phyloP scores from a whole-genome alignment of 176 grass and related monocot genomes.

The Ensete ventricosum region DNA sequence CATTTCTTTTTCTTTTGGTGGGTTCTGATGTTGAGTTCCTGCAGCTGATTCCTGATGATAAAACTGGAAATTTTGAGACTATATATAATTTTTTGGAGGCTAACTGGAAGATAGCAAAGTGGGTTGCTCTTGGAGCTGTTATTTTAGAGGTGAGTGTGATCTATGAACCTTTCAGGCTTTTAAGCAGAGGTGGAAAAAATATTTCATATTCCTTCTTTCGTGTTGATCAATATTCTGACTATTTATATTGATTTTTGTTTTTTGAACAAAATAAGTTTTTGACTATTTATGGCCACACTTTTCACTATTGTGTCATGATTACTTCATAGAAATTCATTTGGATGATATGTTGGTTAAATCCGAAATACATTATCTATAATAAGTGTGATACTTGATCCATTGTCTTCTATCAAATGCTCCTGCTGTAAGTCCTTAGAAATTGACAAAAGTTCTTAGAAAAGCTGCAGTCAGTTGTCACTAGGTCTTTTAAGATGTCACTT shows the following conservation, averaged over 20 bases:
- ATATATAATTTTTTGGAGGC: conserved; percentile 71
- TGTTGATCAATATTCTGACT: neutral
- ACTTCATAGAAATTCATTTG: neutral
- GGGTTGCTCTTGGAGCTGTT: conserved; percentile 77
- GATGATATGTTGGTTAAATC: neutral
- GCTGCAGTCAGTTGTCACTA: neutral
- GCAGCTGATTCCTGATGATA: conserved; percentile 82
- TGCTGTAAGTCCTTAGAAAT: too few species aligned
- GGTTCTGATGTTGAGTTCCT: conserved; percentile 15
- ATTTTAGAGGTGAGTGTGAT: conserved; percentile 49
- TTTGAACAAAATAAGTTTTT: too few species aligned
- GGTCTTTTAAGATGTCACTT: neutral
- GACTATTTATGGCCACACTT: neutral
- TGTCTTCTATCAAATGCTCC: too few species aligned
- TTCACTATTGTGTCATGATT: neutral
- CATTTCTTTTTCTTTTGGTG: conserved; percentile 20
- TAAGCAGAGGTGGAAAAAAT: neutral
- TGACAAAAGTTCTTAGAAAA: neutral
- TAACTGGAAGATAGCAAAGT: conserved; percentile 89
- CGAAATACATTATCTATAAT: too few species aligned
- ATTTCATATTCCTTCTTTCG: neutral
- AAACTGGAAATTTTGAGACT: conserved; percentile 69
- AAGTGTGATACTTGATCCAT: too few species aligned
- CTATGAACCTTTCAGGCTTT: neutral
- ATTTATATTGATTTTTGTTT: neutral